phyloP scores from a whole-genome alignment of 2,329 filamentous ascomycete species.

The Fusarium proliferatum region DNA sequence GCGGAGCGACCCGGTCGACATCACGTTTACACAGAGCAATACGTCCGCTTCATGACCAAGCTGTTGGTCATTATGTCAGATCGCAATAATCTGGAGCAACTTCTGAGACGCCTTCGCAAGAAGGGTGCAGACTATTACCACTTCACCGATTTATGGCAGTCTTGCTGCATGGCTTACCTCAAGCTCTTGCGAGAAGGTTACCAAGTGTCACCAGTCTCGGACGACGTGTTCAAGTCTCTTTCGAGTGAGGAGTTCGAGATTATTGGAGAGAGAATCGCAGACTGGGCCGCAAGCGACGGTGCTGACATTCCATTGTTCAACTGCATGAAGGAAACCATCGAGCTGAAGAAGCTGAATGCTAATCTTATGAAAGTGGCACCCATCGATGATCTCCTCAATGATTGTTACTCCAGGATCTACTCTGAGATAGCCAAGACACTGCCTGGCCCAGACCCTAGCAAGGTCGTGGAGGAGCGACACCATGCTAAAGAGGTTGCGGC shows the following conservation, averaged over 20 bases:
- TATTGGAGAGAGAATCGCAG: slow-evolving; percentile 63
- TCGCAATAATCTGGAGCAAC: slow-evolving; percentile 77
- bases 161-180: slow-evolving; percentile 64
- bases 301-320: slow-evolving; percentile 57
- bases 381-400: slow-evolving; percentile 94
- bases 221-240: slow-evolving; percentile 67
- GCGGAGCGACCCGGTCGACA: slow-evolving; percentile 85
- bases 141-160: slow-evolving; percentile 70
- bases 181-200: slow-evolving; percentile 63
- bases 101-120: slow-evolving; percentile 83
- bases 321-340: slow-evolving; percentile 68
- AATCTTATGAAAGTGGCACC: slow-evolving; percentile 85
- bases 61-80: slow-evolving; percentile 81
- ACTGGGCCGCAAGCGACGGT: slow-evolving; percentile 61
- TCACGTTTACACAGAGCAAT: slow-evolving; percentile 90
- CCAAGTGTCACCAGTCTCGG: slow-evolving; percentile 57
- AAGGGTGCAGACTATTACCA: slow-evolving; percentile 81
- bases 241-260: slow-evolving; percentile 68
- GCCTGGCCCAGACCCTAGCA: slow-evolving; percentile 60
- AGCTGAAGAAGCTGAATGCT: slow-evolving; percentile 79
- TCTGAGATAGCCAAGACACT: slow-evolving; percentile 71
- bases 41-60: slow-evolving; percentile 83
- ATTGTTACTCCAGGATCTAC: slow-evolving; percentile 86
- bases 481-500: slow-evolving; percentile 56
- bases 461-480: slow-evolving; percentile 59